phyloP scores from a whole-genome alignment of 441 rosid genomes.

The Erodium texanum region DNA sequence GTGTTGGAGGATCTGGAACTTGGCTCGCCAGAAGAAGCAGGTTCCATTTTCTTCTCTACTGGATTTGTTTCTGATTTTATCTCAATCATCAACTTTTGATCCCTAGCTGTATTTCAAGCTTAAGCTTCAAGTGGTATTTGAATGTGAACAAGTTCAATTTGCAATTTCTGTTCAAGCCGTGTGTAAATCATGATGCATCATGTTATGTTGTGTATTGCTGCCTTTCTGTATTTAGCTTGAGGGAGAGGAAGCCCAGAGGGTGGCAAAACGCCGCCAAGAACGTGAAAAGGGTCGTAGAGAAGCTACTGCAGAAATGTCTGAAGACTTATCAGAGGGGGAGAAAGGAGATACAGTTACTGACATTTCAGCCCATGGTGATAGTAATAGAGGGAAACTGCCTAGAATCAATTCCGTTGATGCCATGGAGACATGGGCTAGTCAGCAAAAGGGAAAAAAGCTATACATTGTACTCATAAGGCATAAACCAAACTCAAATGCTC shows the following conservation, averaged over 20 bases:
- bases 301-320: constrained; percentile 91
- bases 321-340: constrained; percentile 89
- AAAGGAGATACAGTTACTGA: no score
- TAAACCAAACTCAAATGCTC: constrained; percentile 29
- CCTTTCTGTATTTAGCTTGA: constrained; percentile 45
- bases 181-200: no score
- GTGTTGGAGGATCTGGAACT: constrained; percentile 95
- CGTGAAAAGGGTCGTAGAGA: constrained; percentile 83
- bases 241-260: constrained; percentile 55
- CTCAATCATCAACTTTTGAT: background rate
- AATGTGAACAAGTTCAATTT: no score
- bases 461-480: constrained; percentile 88
- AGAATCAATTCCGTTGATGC: constrained; percentile 76
- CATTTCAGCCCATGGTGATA: constrained; percentile 59
- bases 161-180: no score
- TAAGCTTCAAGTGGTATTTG: no score
- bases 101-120: background rate
- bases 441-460: constrained; percentile 81
- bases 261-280: constrained; percentile 63
- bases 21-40: constrained; percentile 94
- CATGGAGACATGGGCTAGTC: constrained; percentile 83
- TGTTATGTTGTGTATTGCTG: background rate
- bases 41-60: constrained; percentile 19
- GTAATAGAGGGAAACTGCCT: constrained; percentile 55
- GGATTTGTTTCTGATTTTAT: background rate